Evolutionary conservation across 345 rosid species (phyloP).

Genomic region (Pistacia integerrima): DNA sequence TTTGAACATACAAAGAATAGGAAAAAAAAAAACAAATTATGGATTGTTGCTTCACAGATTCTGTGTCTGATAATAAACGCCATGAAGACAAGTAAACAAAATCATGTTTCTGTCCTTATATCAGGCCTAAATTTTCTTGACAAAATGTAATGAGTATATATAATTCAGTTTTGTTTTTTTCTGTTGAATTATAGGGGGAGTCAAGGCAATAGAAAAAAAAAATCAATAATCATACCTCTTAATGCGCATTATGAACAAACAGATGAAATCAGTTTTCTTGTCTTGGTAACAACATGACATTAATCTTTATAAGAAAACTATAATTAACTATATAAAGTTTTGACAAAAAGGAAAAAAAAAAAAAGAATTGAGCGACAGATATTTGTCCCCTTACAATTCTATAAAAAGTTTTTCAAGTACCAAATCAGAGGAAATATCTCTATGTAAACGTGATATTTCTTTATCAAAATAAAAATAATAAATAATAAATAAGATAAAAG

Average conservation of each 20-base stretch:
- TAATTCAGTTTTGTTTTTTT: neutral
- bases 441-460: too few species aligned
- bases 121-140: neutral
- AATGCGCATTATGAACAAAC: neutral
- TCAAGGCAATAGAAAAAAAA: neutral
- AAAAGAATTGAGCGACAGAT: too few species aligned
- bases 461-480: too few species aligned
- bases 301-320: too few species aligned
- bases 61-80: neutral
- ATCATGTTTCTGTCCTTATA: neutral
- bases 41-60: neutral
- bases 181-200: neutral
- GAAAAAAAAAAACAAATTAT: neutral
- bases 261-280: neutral
- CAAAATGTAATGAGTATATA: neutral
- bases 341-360: too few species aligned
- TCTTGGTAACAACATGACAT: neutral
- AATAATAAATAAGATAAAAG: too few species aligned
- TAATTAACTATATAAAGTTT: too few species aligned
- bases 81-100: slow-evolving; percentile 9
- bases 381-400: too few species aligned
- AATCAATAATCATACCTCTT: neutral
- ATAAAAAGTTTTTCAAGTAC: too few species aligned
- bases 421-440: too few species aligned
- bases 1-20: neutral